Evolutionary conservation across 768 basidiomycete genomes (phyloP), one percentile per base, ranked within the genome.

Genomic region (Russula brevipes): DNA sequence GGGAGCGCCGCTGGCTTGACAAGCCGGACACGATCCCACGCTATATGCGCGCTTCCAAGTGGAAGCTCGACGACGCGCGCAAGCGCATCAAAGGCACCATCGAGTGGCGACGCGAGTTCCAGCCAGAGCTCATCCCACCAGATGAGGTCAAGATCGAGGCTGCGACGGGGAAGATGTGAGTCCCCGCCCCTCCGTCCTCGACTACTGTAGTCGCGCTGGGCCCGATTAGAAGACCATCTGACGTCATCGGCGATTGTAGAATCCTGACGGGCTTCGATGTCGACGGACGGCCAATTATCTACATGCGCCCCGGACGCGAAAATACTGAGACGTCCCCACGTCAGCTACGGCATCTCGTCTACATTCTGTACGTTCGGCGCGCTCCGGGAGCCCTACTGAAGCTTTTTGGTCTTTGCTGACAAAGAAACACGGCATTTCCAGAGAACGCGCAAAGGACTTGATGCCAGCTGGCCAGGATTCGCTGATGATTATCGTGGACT

Each of bases 91-190:
- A 86, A 71, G 82, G 80, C 0, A 93, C 91, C 0, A 61, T 94
- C 4, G 89, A 91, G 65, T 94, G 93, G 93, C 79, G 92, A 63
- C 77, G 92, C 50, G 89, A 92, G 59, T 94, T 79, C 72, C 84
- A 89, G 73, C 92, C 93, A 0, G 92, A 95, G 57, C 76, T 94
- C 24, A 93, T 94, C 61, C 78, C 80, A 4, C 91, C 91, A 4
- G 88, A 86, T 47, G 91, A 94, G 68, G 85, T 89, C 66, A 84
- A 82, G 68, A 81, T 88, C 39, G 92, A 94, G 72, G 84, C 86
- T 55, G 84, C 90, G 74, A 90, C 89, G 0, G 92, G 91, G 16
- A 95, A 95, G 75, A 93, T 95, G 92, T 92, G 68, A 57, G 85
- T 73, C 6, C 7, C 3, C 35, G 3, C 5, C 36, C 12, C 63